These are phyloP conservation scores for Choanephora cucurbitarum DNA, from an alignment of 371 early-diverging fungal species.

Conservation along the genomic window DNA sequence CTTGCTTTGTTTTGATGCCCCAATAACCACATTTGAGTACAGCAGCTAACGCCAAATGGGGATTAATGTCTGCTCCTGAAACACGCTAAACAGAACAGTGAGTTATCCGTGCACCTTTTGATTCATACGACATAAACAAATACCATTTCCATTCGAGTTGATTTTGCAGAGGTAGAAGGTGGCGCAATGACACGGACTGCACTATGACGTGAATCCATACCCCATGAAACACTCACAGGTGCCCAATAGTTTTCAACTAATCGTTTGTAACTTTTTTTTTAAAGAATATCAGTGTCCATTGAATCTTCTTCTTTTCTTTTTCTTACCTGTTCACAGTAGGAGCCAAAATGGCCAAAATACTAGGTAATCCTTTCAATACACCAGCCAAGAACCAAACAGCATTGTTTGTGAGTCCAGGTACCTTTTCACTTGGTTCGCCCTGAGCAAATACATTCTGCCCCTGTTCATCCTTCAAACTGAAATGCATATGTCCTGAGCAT, in stretches of 20 bases:
- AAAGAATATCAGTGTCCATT: no score
- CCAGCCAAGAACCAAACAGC: conserved; percentile 78
- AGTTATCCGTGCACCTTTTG: conserved; percentile 9
- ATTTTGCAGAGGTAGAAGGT: conserved; percentile 62
- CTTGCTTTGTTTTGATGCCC: conserved; percentile 69
- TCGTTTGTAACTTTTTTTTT: conserved; percentile 88
- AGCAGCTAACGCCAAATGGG: conserved; percentile 79
- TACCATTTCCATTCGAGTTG: conserved; percentile 76
- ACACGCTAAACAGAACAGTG: conserved; percentile 57
- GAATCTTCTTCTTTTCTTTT: conserved; percentile 1
- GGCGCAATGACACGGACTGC: conserved; percentile 79
- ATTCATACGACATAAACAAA: background rate
- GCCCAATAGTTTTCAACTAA: conserved; percentile 86
- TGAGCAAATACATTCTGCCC: conserved; percentile 62
- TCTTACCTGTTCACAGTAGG: conserved; percentile 77
- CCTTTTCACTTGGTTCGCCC: conserved; percentile 16
- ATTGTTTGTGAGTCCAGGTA: conserved; percentile 51
- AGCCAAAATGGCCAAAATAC: conserved; percentile 75
- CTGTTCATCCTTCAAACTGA: conserved; percentile 60
- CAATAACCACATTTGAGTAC: conserved; percentile 77
- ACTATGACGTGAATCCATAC: conserved; percentile 76
- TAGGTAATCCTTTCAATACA: conserved; percentile 71
- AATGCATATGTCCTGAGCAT: conserved; percentile 84
- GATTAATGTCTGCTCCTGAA: conserved; percentile 82
- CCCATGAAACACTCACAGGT: conserved; percentile 83